These are phyloP conservation scores for Cytospora schulzeri DNA, from an alignment of 2,329 filamentous ascomycete genomes.

Conservation along the genomic window DNA sequence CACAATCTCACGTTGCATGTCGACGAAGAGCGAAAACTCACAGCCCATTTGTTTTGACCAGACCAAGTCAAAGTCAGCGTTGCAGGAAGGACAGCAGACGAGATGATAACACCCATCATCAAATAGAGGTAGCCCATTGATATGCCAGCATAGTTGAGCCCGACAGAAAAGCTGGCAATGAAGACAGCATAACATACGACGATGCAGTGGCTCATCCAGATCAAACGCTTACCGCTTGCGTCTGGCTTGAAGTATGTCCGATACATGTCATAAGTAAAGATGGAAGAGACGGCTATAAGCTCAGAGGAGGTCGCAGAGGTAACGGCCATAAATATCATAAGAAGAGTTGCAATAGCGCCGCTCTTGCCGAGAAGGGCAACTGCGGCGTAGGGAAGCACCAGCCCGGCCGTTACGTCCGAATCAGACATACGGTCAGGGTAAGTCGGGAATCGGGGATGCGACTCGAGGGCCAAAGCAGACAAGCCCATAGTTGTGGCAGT, in stretches of 20 bases:
- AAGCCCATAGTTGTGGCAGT: constrained; percentile 88
- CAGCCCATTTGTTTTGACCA: constrained; percentile 75
- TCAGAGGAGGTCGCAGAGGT: constrained; percentile 82
- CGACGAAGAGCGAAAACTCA: constrained; percentile 14
- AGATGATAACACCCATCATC: constrained; percentile 91
- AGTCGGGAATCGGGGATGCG: constrained; percentile 70
- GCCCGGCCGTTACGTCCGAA: constrained; percentile 76
- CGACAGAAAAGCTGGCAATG: constrained; percentile 78
- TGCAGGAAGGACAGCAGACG: constrained; percentile 79
- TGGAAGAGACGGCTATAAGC: constrained; percentile 84
- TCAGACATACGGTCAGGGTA: constrained; percentile 72
- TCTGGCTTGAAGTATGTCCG: constrained; percentile 81
- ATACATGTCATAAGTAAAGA: constrained; percentile 87
- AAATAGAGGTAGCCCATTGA: constrained; percentile 88
- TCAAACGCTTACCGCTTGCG: constrained; percentile 74
- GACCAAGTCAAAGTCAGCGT: constrained; percentile 80
- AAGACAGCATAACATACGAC: constrained; percentile 72
- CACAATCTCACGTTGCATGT: not conserved
- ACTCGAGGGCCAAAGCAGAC: constrained; percentile 77
- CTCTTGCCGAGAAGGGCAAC: constrained; percentile 81
- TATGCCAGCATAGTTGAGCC: constrained; percentile 72
- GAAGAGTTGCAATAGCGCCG: constrained; percentile 74
- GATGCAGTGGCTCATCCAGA: constrained; percentile 75
- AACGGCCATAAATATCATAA: constrained; percentile 89
- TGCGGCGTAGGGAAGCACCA: constrained; percentile 83